Evolutionary conservation across 805 yeast genomes (phyloP).

Genomic region (Candida vartiovaarae): DNA sequence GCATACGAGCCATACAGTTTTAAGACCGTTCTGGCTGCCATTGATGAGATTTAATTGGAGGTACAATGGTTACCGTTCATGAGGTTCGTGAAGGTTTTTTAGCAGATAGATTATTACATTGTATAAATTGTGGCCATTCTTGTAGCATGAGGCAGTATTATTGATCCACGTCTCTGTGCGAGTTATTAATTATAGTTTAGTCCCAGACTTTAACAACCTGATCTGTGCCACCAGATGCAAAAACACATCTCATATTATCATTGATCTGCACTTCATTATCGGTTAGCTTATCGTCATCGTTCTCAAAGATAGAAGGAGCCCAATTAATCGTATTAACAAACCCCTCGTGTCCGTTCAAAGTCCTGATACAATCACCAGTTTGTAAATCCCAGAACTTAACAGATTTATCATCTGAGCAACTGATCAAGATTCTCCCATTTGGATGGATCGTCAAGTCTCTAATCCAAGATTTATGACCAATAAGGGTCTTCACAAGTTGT

Average conservation of each 20-base stretch:
- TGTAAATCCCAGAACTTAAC: constrained; percentile 73
- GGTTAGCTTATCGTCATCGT: constrained; percentile 21
- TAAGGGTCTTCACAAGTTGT: constrained; percentile 44
- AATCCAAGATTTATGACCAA: constrained; percentile 87
- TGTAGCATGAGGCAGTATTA: too few species aligned
- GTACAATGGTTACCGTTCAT: too few species aligned
- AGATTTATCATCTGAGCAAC: constrained; percentile 74
- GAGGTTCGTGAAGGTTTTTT: too few species aligned
- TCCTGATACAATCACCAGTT: constrained; percentile 39
- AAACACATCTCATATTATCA: constrained; percentile 52
- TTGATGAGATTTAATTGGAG: constrained; percentile 7
- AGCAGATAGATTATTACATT: too few species aligned
- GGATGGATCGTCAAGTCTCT: constrained; percentile 67
- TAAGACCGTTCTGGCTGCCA: constrained; percentile 14
- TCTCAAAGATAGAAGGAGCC: constrained; percentile 37
- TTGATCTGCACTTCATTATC: constrained; percentile 29
- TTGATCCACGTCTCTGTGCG: too few species aligned
- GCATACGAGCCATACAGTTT: constrained; percentile 84
- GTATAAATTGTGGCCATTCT: too few species aligned
- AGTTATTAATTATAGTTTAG: constrained; percentile 18
- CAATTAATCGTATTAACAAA: constrained; percentile 60
- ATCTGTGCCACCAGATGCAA: constrained; percentile 94
- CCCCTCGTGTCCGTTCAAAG: constrained; percentile 61
- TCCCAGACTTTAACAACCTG: constrained; percentile 88
- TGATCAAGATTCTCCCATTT: constrained; percentile 58